Evolutionary conservation across 345 rosid species (phyloP).

Genomic region (Rhodomyrtus tomentosa): DNA sequence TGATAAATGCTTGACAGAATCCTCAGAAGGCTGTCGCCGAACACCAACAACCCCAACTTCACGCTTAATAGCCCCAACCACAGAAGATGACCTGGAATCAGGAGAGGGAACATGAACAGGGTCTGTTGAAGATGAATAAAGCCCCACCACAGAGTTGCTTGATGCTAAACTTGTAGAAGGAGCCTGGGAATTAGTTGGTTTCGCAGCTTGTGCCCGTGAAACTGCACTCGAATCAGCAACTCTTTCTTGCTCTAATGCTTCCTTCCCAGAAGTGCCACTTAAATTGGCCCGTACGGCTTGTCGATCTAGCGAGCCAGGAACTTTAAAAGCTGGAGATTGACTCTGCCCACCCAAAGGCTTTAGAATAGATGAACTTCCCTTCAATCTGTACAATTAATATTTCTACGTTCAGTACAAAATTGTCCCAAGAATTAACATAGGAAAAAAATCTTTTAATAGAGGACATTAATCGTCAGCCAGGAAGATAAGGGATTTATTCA

Average conservation of each 20-base stretch:
- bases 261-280: constrained; percentile 18
- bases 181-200: constrained; percentile 21
- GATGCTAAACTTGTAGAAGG: constrained; percentile 26
- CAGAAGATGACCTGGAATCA: constrained; percentile 61
- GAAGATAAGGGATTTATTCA: neutral
- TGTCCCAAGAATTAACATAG: neutral
- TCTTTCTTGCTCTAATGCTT: constrained; percentile 19
- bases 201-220: constrained; percentile 22
- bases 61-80: constrained; percentile 83
- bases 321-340: constrained; percentile 21
- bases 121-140: constrained; percentile 78
- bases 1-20: constrained; percentile 31
- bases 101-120: constrained; percentile 97
- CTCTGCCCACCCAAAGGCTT: constrained; percentile 20
- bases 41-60: constrained; percentile 82
- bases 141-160: constrained; percentile 67
- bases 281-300: constrained; percentile 13
- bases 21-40: constrained; percentile 48
- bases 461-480: neutral
- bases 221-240: constrained; percentile 6
- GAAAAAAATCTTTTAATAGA: neutral
- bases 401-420: neutral
- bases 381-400: constrained; percentile 9
- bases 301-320: constrained; percentile 17
- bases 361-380: constrained; percentile 24